phyloP scores from a whole-genome alignment of 1,284 basidiomycete genomes.

The Fistulina hepatica region DNA sequence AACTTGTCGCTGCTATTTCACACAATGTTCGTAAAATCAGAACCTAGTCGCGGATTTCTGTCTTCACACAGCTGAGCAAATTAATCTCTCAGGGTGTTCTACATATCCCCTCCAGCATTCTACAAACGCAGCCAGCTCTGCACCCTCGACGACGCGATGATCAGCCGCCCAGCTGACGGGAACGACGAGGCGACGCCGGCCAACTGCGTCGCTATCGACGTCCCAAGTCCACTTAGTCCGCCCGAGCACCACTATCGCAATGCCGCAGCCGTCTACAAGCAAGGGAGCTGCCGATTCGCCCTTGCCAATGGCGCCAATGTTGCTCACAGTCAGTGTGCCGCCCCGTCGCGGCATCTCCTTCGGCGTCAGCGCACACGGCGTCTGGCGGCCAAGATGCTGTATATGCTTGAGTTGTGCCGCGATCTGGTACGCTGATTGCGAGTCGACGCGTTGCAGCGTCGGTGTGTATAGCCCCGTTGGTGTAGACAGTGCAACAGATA shows the following conservation, averaged over 20 bases:
- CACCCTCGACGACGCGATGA: slow-evolving; percentile 87
- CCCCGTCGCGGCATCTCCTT: slow-evolving; percentile 58
- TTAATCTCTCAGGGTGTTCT: slow-evolving; percentile 66
- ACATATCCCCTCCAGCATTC: slow-evolving; percentile 83
- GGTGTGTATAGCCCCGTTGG: slow-evolving; percentile 85
- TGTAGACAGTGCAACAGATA: slow-evolving; percentile 69
- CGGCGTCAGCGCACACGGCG: slow-evolving; percentile 50
- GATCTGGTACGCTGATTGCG: slow-evolving; percentile 52
- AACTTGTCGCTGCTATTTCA: no score
- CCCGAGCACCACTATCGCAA: slow-evolving; percentile 87
- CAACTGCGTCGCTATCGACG: slow-evolving; percentile 30
- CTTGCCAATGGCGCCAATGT: slow-evolving; percentile 72
- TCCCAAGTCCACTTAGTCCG: slow-evolving; percentile 78
- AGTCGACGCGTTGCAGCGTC: slow-evolving; percentile 56
- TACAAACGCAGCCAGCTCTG: slow-evolving; percentile 84
- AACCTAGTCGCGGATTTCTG: no score
- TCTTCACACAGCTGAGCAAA: no score
- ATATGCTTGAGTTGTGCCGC: slow-evolving; percentile 53
- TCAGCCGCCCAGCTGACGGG: slow-evolving; percentile 84
- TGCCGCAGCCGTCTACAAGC: slow-evolving; percentile 78
- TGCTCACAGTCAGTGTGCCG: slow-evolving; percentile 80
- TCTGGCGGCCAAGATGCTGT: slow-evolving; percentile 52
- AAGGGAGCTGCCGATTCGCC: slow-evolving; percentile 69
- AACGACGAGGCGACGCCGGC: slow-evolving; percentile 58
- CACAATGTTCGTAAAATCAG: no score